Base-by-base conservation (phyloP, 306 rosid genomes). In the Malus sieversii region DNA sequence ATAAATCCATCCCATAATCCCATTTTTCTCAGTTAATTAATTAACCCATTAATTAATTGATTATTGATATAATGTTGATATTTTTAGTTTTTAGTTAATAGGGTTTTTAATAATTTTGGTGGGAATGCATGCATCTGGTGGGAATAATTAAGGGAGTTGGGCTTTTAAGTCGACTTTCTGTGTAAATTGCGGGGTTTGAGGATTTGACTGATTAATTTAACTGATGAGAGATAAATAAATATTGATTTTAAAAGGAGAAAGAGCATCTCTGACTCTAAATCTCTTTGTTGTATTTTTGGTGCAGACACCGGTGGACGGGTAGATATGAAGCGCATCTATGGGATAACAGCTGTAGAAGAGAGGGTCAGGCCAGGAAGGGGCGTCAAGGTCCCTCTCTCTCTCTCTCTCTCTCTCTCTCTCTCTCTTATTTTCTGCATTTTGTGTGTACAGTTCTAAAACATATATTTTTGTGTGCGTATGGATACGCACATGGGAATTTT, bases 291-390 rank as follows among this genome's bases (percentile, higher is more conserved):
- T 18, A 55, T 72, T 38, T 9, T 32, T 38, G 72, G 53, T 74
- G 75, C 84, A 95, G 98, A 57, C 98, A 95, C 79, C 81, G 99
- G 75, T 96, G 99, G 99, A 96, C 99, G 75, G 99, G 99, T 70
- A 88, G 99, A 92, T 96, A 96, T 74, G 99, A 96, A 84, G 99
- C 99, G 84, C 99, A 96, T 92, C 96, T 96, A 3, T 96, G 99
- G 99, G 99, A 96, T 82, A 96, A 96, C 84, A 96, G 99, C 92
- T 92, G 98, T 86, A 90, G 98, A 75, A 90, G 99, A 44, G 99
- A 96, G 84, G 99, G 99, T 52, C 99, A 96, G 74, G 99, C 99
- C 13, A 86, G 99, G 70, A 96, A 96, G 80, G 99, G 99, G 58
- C 97, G 99, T 83, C 99, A 96, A 96, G 99, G 99, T 95, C 32